phyloP scores from a whole-genome alignment of 169 alveolate genomes.

The Cystoisospora suis region DNA sequence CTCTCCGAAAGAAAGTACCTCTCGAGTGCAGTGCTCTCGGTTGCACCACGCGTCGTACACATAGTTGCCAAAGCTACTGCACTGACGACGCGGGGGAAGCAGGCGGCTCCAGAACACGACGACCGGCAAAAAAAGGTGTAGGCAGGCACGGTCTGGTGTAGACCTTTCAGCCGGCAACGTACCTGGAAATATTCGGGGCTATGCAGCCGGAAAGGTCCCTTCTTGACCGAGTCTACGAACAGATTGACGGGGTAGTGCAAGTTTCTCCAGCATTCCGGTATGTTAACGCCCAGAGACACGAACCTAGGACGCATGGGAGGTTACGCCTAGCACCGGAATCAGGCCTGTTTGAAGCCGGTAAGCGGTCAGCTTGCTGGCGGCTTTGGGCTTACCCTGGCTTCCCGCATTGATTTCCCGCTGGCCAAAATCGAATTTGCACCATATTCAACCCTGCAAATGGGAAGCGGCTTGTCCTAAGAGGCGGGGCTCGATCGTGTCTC shows the following conservation, averaged over 20 bases:
- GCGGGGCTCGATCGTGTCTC: conserved; percentile 33
- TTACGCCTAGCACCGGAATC: not conserved
- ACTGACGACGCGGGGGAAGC: not conserved
- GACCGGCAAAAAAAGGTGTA: not conserved
- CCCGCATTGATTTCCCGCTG: conserved; percentile 28
- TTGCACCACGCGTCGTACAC: not conserved
- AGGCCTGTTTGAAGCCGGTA: not conserved
- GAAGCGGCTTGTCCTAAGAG: conserved; percentile 54
- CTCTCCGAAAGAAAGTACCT: too few relatives aligned
- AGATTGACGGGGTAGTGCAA: conserved; percentile 23
- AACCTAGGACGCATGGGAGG: not conserved
- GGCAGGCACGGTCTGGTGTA: not conserved
- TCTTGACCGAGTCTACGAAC: not conserved
- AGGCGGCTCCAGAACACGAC: not conserved
- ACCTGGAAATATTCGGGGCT: conserved; percentile 38
- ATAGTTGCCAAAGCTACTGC: not conserved
- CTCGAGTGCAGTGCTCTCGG: not conserved
- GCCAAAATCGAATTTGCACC: conserved; percentile 52
- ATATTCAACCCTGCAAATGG: conserved; percentile 39
- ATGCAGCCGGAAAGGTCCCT: conserved; percentile 46
- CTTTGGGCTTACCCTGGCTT: conserved; percentile 52
- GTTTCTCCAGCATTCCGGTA: conserved; percentile 48
- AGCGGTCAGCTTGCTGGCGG: not conserved
- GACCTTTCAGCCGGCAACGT: not conserved
- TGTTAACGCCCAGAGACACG: not conserved